Evolutionary conservation across 495 filamentous ascomycete species (phyloP), one percentile per base, ranked within the genome.

Genomic region (Penicillium cataractarum): DNA sequence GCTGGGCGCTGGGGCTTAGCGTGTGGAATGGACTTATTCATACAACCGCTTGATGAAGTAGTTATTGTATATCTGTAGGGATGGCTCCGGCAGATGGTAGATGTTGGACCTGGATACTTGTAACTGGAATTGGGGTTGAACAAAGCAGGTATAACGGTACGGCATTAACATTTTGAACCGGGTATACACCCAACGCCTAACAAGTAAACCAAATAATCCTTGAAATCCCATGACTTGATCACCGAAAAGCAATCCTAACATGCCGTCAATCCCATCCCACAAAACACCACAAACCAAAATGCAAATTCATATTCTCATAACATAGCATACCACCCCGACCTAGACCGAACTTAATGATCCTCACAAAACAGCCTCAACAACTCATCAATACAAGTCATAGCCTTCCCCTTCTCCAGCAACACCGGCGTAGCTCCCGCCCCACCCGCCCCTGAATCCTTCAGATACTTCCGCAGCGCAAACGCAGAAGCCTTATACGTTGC

Each of bases 401-500:
- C 77, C 55, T 77, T 82, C 21, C 65, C 74, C 50, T 80, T 82
- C 27, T 78, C 67, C 51, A 82, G 52, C 21, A 73, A 35, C 6
- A 69, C 52, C 24, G 77, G 76, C 35, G 67, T 33, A 24, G 42
- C 8, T 24, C 37, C 66, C 10, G 6, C 21, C 31, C 65, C 15
- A 31, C 39, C 58, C 3, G 37, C 44, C 8, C 56, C 26, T 1
- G 57, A 8, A 27, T 72, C 71, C 55, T 72, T 80, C 56, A 86
- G 70, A 57, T 81, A 78, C 40, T 73, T 79, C 46, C 86, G 76
- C 27, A 88, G 78, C 6, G 85, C 82, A 67, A 88, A 87, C 22
- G 78, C 80, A 1, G 84, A 80, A 21, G 84, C 83, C 60, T 86
- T 87, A 63, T 83, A 88, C 0, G 84, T 86, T 51, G 87, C 85